Percentiles rank a stretch among this genome's conserved stretches.
These are phyloP conservation scores for Penicillium malachiteum DNA, from an alignment of 495 filamentous ascomycete genomes.

Conservation along the genomic window DNA sequence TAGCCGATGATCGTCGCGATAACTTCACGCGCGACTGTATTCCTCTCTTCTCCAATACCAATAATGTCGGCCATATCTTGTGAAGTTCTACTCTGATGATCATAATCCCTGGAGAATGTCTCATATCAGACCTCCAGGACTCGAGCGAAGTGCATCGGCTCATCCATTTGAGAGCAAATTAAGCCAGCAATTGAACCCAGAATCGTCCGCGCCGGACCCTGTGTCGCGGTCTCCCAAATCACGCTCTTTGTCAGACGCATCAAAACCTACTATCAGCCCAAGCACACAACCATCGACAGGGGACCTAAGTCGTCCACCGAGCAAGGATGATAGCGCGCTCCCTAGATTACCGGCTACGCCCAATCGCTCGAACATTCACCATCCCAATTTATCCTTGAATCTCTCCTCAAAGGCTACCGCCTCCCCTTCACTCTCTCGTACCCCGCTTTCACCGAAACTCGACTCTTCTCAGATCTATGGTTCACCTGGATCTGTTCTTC, in stretches of 20 bases:
- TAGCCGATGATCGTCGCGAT: slow-evolving; percentile 8
- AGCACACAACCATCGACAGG: slow-evolving; percentile 26
- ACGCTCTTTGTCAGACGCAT: slow-evolving; percentile 46
- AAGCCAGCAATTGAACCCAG: slow-evolving; percentile 40
- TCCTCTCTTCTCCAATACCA: neutral
- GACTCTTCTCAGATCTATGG: slow-evolving; percentile 81
- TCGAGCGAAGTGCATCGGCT: slow-evolving; percentile 20
- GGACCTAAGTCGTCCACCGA: slow-evolving; percentile 31
- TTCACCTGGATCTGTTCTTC: slow-evolving; percentile 78
- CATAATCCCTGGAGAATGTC: slow-evolving; percentile 17
- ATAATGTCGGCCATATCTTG: neutral
- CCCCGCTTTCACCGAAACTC: slow-evolving; percentile 80
- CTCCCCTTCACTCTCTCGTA: slow-evolving; percentile 59
- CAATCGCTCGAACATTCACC: slow-evolving; percentile 58
- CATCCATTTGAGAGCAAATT: slow-evolving; percentile 41
- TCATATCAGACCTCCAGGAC: slow-evolving; percentile 23
- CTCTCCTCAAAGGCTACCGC: slow-evolving; percentile 59
- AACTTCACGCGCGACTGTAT: neutral
- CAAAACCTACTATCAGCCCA: slow-evolving; percentile 28
- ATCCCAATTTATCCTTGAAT: slow-evolving; percentile 69
- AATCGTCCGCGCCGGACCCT: slow-evolving; percentile 18
- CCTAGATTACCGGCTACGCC: slow-evolving; percentile 62
- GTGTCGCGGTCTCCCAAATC: slow-evolving; percentile 34
- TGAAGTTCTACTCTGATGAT: neutral
- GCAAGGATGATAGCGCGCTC: slow-evolving; percentile 81